These are phyloP conservation scores for Ogataea nonfermentans DNA, from an alignment of 805 yeast species.

Conservation along the genomic window DNA sequence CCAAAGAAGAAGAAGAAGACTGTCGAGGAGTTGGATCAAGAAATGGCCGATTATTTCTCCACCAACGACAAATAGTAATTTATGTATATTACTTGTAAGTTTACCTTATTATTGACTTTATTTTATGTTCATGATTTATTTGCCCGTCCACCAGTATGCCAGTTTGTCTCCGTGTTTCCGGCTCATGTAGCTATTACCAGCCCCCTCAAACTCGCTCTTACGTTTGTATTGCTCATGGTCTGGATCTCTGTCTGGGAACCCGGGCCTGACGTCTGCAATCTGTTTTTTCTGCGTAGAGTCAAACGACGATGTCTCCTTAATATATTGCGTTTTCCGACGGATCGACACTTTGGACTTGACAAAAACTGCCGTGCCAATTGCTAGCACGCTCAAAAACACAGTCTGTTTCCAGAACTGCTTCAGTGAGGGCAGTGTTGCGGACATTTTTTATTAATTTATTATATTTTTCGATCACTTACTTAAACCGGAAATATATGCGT, in stretches of 20 bases:
- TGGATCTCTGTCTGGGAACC: slow-evolving; percentile 32
- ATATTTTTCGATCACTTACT: background rate
- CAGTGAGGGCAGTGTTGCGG: slow-evolving; percentile 26
- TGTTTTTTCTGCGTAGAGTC: slow-evolving; percentile 28
- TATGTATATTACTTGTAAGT: slow-evolving; percentile 6
- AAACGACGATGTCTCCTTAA: slow-evolving; percentile 34
- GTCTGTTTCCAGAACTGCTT: slow-evolving; percentile 35
- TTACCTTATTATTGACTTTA: slow-evolving; percentile 8
- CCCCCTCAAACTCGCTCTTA: slow-evolving; percentile 66
- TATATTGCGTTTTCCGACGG: slow-evolving; percentile 34
- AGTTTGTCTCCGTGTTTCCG: slow-evolving; percentile 38
- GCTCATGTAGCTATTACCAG: slow-evolving; percentile 58
- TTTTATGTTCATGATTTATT: slow-evolving; percentile 7
- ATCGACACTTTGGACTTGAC: slow-evolving; percentile 37
- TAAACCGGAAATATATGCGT: slow-evolving; percentile 9
- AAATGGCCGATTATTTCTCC: slow-evolving; percentile 93
- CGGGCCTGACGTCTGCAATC: slow-evolving; percentile 33
- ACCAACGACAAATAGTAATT: slow-evolving; percentile 37
- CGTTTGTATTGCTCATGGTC: slow-evolving; percentile 42
- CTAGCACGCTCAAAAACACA: slow-evolving; percentile 27
- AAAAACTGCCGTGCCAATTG: slow-evolving; percentile 34
- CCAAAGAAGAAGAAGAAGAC: slow-evolving; percentile 58
- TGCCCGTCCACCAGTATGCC: slow-evolving; percentile 21
- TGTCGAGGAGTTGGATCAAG: slow-evolving; percentile 92
- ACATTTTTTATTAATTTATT: slow-evolving; percentile 5